These are phyloP conservation scores for Geotrichum histeridarum DNA, from an alignment of 1,139 yeast species.

Conservation along the genomic window DNA sequence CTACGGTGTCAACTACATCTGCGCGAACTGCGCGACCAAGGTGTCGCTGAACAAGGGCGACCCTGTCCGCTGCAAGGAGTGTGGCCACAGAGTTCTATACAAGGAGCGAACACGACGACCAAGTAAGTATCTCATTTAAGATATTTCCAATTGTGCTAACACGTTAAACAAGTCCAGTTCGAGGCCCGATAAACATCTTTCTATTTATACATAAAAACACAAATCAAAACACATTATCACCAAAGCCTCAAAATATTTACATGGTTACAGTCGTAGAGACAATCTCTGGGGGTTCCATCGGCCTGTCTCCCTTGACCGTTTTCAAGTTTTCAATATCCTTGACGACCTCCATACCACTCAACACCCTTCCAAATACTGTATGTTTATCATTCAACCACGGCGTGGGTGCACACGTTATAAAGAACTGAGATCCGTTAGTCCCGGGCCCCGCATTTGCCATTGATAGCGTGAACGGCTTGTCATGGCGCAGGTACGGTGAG, in stretches of 20 bases:
- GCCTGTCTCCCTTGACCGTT: constrained; percentile 31
- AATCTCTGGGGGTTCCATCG: constrained; percentile 35
- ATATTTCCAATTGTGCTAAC: background rate
- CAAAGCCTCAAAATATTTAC: background rate
- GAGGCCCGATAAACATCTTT: constrained; percentile 50
- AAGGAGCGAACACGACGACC: constrained; percentile 96
- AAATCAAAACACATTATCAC: background rate
- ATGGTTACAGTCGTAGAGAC: constrained; percentile 23
- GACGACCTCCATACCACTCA: constrained; percentile 38
- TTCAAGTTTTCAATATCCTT: constrained; percentile 32
- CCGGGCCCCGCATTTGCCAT: constrained; percentile 63
- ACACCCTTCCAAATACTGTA: constrained; percentile 58
- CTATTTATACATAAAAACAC: constrained; percentile 8
- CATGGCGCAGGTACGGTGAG: constrained; percentile 39
- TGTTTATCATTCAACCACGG: constrained; percentile 53
- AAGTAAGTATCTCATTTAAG: constrained; percentile 44
- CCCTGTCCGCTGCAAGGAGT: constrained; percentile 96
- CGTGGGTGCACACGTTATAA: constrained; percentile 45
- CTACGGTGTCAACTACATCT: constrained; percentile 85
- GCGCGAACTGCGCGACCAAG: constrained; percentile 93
- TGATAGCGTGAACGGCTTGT: constrained; percentile 44
- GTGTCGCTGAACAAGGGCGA: constrained; percentile 87
- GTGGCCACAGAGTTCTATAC: constrained; percentile 96
- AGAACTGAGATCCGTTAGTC: constrained; percentile 63
- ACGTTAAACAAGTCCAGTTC: constrained; percentile 46